Base-by-base conservation (phyloP, 164 flowering plant genomes). In the Vitis cinerea region DNA sequence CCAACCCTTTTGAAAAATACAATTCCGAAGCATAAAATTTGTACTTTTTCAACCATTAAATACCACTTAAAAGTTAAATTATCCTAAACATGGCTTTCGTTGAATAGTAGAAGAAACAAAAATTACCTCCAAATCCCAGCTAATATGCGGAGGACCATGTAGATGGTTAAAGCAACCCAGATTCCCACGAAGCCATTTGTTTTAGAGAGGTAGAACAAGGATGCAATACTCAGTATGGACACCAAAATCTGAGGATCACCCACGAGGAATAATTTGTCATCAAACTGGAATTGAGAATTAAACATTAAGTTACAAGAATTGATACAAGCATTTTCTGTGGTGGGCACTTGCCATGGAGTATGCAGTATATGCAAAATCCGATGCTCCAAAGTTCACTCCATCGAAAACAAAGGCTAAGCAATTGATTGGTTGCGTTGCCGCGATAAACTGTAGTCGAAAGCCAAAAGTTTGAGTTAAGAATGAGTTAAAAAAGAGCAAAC, bases 361-460 rank as follows among this genome's bases (percentile, higher is more conserved):
- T 3, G 97, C 97, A 48, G 98, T 75, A 69, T 84, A 96, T 47
- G 85, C 86, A 77, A 93, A 96, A 79, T 96, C 98, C 17, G 97
- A 88, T 52, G 98, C 99, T 63, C 98, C 99, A 76, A 85, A 96
- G 75, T 96, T 96, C 50, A 91, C 85, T 1, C 99, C 85, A 74
- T 86, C 89, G 48, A 84, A 81, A 3, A 86, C 86, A 70, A 84
- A 86, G 3, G 87, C 83, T 61, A 86, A 8, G 1, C 83, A 82
- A 57, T 84, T 86, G 23, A 86, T 76, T 0, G 87, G 87, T 63
- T 86, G 90, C 2, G 87, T 84, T 3, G 78, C 83, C 61, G 87
- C 90, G 10, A 86, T 82, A 68, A 86, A 84, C 89, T 85, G 74
- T 37, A 37, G 6, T 6, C 0, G 44, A 37, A 37, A 37, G 44